A percentile compares a stretch with the other conserved stretches of the same genome.
Conservation (phyloP, 371 early-diverging fungal genomes). For the Rhizopus arrhizus region DNA sequence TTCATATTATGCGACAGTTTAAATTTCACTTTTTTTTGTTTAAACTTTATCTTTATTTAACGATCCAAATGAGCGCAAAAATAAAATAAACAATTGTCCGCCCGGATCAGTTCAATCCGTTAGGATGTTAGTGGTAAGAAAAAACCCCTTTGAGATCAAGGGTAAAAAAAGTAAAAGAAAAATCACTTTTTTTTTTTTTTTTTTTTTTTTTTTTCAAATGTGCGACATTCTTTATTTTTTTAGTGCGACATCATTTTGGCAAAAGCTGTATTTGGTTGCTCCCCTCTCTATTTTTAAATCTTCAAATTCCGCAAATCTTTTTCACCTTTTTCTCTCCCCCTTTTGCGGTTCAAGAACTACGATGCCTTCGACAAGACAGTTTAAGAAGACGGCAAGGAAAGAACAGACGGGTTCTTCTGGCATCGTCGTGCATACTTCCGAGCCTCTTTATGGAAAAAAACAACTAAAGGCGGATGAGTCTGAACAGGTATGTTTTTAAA, state of each 20-base stretch:
- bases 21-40: background rate
- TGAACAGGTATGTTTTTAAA: conserved; percentile 1
- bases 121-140: too few relatives aligned
- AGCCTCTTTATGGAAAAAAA: background rate
- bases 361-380: conserved; percentile 6
- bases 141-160: too few relatives aligned
- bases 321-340: background rate
- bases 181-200: too few relatives aligned
- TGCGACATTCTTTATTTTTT: background rate
- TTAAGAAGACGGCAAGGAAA: conserved; percentile 5
- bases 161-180: too few relatives aligned
- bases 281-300: background rate
- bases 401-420: background rate
- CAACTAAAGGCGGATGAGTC: background rate
- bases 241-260: conserved; percentile 3
- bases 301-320: background rate
- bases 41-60: too few relatives aligned
- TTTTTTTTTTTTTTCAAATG: background rate
- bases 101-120: too few relatives aligned
- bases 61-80: too few relatives aligned
- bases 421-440: background rate
- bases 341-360: background rate
- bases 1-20: conserved; percentile 7
- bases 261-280: background rate
- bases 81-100: too few relatives aligned